A percentile compares a stretch with the other conserved stretches of the same genome.
These are phyloP conservation scores for Serendipita sp. DNA, from an alignment of 768 basidiomycete genomes.

Conservation along the genomic window DNA sequence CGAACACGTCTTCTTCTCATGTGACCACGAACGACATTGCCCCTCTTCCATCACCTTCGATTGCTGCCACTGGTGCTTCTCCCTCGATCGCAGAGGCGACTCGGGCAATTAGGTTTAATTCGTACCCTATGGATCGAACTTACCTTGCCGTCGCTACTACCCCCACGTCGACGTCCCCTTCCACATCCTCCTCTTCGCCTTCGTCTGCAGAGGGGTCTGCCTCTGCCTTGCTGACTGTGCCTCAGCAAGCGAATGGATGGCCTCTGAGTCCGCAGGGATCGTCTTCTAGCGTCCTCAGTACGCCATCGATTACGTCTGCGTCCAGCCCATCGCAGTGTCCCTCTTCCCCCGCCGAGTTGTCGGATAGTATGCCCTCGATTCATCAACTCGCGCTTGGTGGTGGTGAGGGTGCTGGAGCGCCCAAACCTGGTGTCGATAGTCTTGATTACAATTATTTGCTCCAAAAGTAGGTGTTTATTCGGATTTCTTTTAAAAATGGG, in stretches of 20 bases:
- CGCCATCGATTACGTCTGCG: not conserved
- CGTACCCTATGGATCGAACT: not conserved
- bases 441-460: not conserved
- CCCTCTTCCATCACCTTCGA: not conserved
- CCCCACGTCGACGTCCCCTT: not conserved
- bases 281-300: not conserved
- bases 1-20: not conserved
- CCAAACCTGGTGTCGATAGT: not conserved
- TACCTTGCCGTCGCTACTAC: not conserved
- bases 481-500: not conserved
- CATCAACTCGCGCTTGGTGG: not conserved
- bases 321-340: conserved; percentile 4
- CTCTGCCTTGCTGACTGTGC: not conserved
- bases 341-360: not conserved
- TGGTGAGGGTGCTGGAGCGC: no score
- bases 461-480: not conserved
- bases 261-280: not conserved
- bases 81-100: not conserved
- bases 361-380: conserved; percentile 3
- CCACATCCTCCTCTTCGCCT: not conserved
- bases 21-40: not conserved
- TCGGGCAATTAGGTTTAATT: not conserved
- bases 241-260: not conserved
- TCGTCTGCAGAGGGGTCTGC: not conserved
- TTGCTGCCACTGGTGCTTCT: not conserved